Evolutionary conservation across 805 yeast species (phyloP).

Genomic region (Schizosaccharomyces cryophilus): DNA sequence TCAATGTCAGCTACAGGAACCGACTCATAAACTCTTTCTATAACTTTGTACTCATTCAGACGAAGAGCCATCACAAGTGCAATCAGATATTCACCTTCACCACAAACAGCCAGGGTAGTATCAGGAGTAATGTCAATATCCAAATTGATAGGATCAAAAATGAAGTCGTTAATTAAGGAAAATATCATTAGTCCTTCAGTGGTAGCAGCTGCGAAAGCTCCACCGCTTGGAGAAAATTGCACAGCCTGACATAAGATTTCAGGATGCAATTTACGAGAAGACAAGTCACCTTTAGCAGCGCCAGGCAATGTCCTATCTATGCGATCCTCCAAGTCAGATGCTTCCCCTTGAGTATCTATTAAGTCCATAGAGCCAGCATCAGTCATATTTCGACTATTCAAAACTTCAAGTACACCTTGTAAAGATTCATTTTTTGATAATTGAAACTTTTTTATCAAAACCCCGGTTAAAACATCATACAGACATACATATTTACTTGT

Average conservation of each 20-base stretch:
- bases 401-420: slow-evolving; percentile 59
- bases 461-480: slow-evolving; percentile 75
- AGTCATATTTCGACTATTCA: slow-evolving; percentile 63
- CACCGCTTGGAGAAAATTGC: slow-evolving; percentile 69
- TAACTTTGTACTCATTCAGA: slow-evolving; percentile 53
- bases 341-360: slow-evolving; percentile 67
- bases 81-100: slow-evolving; percentile 27
- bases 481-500: slow-evolving; percentile 75
- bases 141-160: slow-evolving; percentile 85
- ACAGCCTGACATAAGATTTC: slow-evolving; percentile 61
- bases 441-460: slow-evolving; percentile 52
- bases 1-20: slow-evolving; percentile 48
- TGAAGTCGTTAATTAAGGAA: slow-evolving; percentile 46
- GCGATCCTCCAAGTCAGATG: slow-evolving; percentile 64
- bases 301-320: slow-evolving; percentile 64
- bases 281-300: slow-evolving; percentile 56
- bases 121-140: slow-evolving; percentile 82
- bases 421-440: slow-evolving; percentile 76
- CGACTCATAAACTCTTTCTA: slow-evolving; percentile 47
- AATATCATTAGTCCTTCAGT: slow-evolving; percentile 77
- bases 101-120: slow-evolving; percentile 21
- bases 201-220: slow-evolving; percentile 79
- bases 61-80: slow-evolving; percentile 86
- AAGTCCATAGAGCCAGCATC: slow-evolving; percentile 69
- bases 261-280: slow-evolving; percentile 51